phyloP scores from a whole-genome alignment of 768 basidiomycete genomes.

The Inosperma sp. region DNA sequence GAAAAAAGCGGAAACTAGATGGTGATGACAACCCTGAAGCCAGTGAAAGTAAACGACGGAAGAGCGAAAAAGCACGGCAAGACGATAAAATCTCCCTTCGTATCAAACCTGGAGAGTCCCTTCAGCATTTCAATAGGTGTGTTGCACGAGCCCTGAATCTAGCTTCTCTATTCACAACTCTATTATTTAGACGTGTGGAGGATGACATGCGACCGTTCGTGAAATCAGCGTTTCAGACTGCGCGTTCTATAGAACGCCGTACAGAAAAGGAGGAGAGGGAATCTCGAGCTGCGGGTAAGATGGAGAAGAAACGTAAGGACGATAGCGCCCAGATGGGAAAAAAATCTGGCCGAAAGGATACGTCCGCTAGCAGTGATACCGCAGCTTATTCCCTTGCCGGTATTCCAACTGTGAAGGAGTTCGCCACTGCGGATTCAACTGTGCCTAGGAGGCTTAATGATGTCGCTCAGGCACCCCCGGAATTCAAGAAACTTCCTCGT shows the following conservation, averaged over 20 bases:
- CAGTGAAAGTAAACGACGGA: slow-evolving; percentile 32
- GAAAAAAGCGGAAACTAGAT: slow-evolving; percentile 41
- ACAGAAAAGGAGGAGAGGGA: slow-evolving; percentile 37
- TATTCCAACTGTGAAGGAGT: slow-evolving; percentile 45
- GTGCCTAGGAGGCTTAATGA: slow-evolving; percentile 67
- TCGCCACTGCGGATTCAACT: slow-evolving; percentile 45
- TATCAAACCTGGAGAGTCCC: slow-evolving; percentile 65
- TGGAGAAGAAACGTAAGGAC: slow-evolving; percentile 20
- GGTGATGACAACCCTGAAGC: slow-evolving; percentile 24
- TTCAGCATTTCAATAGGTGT: slow-evolving; percentile 73
- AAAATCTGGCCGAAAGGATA: slow-evolving; percentile 10
- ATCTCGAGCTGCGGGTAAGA: slow-evolving; percentile 23
- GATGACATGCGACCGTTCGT: slow-evolving; percentile 63
- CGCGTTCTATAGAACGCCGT: slow-evolving; percentile 48
- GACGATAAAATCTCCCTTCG: slow-evolving; percentile 29
- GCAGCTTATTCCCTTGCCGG: slow-evolving; percentile 26
- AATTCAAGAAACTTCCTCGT: slow-evolving; percentile 52
- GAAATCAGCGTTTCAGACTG: slow-evolving; percentile 54
- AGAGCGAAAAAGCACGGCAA: slow-evolving; percentile 21
- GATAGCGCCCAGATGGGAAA: slow-evolving; percentile 12
- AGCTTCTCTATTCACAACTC: neutral
- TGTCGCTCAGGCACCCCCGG: slow-evolving; percentile 64
- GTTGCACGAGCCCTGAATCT: slow-evolving; percentile 17
- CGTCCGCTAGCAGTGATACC: slow-evolving; percentile 14
- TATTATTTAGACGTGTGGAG: slow-evolving; percentile 59